phyloP scores from a whole-genome alignment of 2,329 filamentous ascomycete species.

The Drechslerella stenobrocha region DNA sequence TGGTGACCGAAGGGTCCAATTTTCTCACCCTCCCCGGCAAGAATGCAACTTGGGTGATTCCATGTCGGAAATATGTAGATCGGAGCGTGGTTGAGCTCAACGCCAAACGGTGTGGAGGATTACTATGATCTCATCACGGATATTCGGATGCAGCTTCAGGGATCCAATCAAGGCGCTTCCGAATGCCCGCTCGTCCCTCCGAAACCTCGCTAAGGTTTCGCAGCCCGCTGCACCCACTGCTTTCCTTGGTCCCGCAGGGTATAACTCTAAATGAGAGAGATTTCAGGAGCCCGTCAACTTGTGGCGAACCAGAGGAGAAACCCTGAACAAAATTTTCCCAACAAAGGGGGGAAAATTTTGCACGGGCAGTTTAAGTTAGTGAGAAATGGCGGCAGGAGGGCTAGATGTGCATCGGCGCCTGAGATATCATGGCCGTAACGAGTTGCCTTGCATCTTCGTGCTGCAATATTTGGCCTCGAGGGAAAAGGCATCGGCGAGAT shows the following conservation, averaged over 20 bases:
- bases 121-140: constrained; percentile 42
- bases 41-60: no score
- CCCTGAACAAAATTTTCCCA: constrained; percentile 15
- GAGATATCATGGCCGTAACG: no score
- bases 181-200: neutral
- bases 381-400: neutral
- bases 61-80: no score
- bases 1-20: no score
- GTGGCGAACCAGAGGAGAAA: constrained; percentile 38
- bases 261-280: constrained; percentile 11
- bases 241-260: constrained; percentile 18
- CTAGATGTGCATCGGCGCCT: neutral
- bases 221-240: constrained; percentile 30
- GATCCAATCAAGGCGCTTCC: neutral
- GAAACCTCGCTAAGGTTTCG: constrained; percentile 36
- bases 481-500: neutral
- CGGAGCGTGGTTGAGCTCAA: no score
- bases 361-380: neutral
- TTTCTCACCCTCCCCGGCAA: no score
- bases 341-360: constrained; percentile 7
- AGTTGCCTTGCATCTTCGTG: no score
- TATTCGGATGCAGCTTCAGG: neutral
- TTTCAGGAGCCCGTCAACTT: constrained; percentile 31
- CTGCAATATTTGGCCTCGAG: neutral
- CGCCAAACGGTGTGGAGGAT: no score